Percentiles rank a stretch among this genome's conserved stretches.
These are phyloP conservation scores for Sporothrix dimorphospora DNA, from an alignment of 2,329 filamentous ascomycete species.

Conservation along the genomic window DNA sequence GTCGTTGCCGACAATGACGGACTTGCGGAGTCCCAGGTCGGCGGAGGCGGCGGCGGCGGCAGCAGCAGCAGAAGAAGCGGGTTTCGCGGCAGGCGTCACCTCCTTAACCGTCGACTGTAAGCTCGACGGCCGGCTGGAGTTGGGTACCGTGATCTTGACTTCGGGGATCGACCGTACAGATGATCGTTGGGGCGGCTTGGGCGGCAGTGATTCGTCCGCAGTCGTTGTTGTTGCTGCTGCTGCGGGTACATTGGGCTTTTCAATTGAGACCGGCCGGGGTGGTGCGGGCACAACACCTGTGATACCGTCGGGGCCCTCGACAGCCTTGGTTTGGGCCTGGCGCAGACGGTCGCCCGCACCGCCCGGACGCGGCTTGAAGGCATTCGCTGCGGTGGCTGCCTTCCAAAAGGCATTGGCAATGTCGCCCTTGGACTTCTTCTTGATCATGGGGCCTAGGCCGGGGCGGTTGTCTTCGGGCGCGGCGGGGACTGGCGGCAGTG, in stretches of 20 bases:
- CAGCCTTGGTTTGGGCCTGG: slow-evolving; percentile 57
- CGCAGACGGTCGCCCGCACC: slow-evolving; percentile 81
- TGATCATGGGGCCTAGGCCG: slow-evolving; percentile 88
- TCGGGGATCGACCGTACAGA: slow-evolving; percentile 59
- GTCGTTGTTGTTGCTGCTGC: slow-evolving; percentile 26
- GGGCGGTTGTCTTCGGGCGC: slow-evolving; percentile 57
- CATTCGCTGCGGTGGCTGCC: slow-evolving; percentile 70
- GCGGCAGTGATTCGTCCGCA: slow-evolving; percentile 37
- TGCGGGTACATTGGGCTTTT: slow-evolving; percentile 43
- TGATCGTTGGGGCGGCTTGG: slow-evolving; percentile 40
- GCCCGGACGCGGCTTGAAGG: slow-evolving; percentile 85
- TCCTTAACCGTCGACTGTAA: slow-evolving; percentile 47
- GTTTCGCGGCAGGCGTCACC: not conserved
- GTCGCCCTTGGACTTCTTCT: slow-evolving; percentile 71
- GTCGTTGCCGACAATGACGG: slow-evolving; percentile 72
- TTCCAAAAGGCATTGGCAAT: slow-evolving; percentile 78
- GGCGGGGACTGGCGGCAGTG: slow-evolving; percentile 32
- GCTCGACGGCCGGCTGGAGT: slow-evolving; percentile 47
- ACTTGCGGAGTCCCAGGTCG: slow-evolving; percentile 54
- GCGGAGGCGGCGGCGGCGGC: slow-evolving; percentile 32
- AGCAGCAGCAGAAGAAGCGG: not conserved
- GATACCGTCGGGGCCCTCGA: slow-evolving; percentile 80
- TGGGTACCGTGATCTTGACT: slow-evolving; percentile 60
- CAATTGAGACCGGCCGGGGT: slow-evolving; percentile 49
- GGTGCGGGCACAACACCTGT: slow-evolving; percentile 86